Evolutionary conservation across 2,329 filamentous ascomycete genomes (phyloP).

Genomic region (Aulographum hederae): DNA sequence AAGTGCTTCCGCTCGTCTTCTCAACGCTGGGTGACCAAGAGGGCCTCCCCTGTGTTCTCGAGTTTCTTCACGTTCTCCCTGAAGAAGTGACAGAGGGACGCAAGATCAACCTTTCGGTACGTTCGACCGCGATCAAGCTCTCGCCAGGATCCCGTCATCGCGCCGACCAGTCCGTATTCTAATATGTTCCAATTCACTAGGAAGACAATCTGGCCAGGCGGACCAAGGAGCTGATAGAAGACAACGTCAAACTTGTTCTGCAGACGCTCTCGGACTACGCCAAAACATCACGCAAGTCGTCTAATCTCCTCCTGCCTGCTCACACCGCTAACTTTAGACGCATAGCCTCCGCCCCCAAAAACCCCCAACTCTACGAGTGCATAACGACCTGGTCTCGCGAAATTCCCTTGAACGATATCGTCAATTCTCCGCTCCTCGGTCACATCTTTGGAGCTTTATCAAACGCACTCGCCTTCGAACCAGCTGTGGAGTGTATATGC

Average conservation of each 20-base stretch:
- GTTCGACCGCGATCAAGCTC: conserved; percentile 39
- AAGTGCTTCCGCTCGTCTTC: conserved; percentile 71
- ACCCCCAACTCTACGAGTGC: conserved; percentile 83
- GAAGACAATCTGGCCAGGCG: conserved; percentile 84
- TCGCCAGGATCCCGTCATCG: no score
- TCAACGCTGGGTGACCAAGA: conserved; percentile 58
- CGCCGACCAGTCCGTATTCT: neutral
- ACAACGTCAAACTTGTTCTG: conserved; percentile 80
- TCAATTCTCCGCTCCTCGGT: conserved; percentile 69
- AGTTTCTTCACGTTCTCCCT: conserved; percentile 90
- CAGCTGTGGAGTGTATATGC: conserved; percentile 83
- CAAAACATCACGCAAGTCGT: conserved; percentile 63
- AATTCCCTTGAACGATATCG: conserved; percentile 66
- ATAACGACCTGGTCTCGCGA: conserved; percentile 94
- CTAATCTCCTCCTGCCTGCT: neutral
- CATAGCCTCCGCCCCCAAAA: conserved; percentile 58
- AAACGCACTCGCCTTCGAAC: conserved; percentile 60
- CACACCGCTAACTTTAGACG: conserved; percentile 8
- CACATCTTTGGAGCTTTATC: conserved; percentile 57
- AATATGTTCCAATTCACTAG: conserved; percentile 28
- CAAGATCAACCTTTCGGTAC: conserved; percentile 97
- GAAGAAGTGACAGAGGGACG: conserved; percentile 98
- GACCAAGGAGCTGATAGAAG: conserved; percentile 74
- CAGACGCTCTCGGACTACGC: conserved; percentile 77
- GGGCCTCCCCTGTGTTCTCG: conserved; percentile 73